Percentiles rank a stretch among this genome's conserved stretches.
phyloP scores from a whole-genome alignment of 225 moss, liverwort and hornwort species.

The Bryum argenteum region DNA sequence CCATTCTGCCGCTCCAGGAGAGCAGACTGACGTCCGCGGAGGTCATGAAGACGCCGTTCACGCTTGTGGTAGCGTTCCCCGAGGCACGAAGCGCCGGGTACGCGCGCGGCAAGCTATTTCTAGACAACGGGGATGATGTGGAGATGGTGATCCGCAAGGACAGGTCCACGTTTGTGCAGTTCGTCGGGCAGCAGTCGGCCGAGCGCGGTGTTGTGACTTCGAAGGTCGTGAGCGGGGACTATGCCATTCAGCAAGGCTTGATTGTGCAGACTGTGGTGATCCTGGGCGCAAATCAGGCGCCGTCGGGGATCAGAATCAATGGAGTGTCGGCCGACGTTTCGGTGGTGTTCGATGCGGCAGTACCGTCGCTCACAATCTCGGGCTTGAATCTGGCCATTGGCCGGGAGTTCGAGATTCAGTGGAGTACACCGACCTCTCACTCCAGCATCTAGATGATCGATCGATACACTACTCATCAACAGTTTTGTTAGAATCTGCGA shows the following conservation, averaged over 20 bases:
- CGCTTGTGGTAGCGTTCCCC: constrained; percentile 54
- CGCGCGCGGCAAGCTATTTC: constrained; percentile 48
- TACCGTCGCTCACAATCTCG: constrained; percentile 41
- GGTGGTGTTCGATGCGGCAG: constrained; percentile 20
- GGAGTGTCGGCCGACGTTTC: constrained; percentile 7
- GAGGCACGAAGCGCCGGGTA: constrained; percentile 14
- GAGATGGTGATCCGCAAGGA: constrained; percentile 59
- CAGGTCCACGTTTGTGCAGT: constrained; percentile 46
- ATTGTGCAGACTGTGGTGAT: constrained; percentile 42
- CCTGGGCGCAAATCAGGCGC: constrained; percentile 37
- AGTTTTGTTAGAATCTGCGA: constrained; percentile 27
- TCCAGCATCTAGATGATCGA: constrained; percentile 23
- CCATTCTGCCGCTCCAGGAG: constrained; percentile 56
- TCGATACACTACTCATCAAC: neutral
- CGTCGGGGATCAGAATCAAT: constrained; percentile 29
- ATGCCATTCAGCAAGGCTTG: constrained; percentile 25
- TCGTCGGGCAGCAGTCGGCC: constrained; percentile 34
- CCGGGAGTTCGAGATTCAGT: constrained; percentile 50
- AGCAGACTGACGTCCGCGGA: constrained; percentile 37
- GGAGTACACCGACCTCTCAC: constrained; percentile 31
- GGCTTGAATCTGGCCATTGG: constrained; percentile 38
- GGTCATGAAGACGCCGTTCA: constrained; percentile 55
- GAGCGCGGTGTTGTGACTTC: constrained; percentile 31
- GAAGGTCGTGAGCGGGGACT: constrained; percentile 53
- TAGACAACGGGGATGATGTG: constrained; percentile 54